These are phyloP conservation scores for Microsporum canis DNA, from an alignment of 2,329 filamentous ascomycete genomes.

Conservation along the genomic window DNA sequence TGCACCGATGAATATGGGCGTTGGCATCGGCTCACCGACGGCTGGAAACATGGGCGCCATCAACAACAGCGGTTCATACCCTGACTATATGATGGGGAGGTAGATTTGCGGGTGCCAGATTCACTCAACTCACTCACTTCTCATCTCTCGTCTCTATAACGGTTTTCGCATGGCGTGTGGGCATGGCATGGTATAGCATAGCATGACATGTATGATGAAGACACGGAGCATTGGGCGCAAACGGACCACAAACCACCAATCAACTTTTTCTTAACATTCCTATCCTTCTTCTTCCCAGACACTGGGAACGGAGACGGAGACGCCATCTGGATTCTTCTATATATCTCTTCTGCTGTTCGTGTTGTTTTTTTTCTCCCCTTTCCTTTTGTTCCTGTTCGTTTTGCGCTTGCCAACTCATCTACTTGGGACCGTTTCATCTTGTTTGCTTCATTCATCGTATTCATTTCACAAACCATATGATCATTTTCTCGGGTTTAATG, in stretches of 20 bases:
- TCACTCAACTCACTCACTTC: not conserved
- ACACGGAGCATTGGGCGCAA: conserved; percentile 3
- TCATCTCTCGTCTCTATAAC: not conserved
- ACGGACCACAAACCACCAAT: not conserved
- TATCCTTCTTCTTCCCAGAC: not conserved
- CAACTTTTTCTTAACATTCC: not conserved
- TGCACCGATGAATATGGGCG: not conserved
- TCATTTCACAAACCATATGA: not conserved
- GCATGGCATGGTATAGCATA: conserved; percentile 1
- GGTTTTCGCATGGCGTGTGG: not conserved
- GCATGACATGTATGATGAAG: conserved; percentile 3
- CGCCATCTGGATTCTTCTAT: not conserved
- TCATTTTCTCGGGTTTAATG: not conserved
- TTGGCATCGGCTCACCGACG: conserved; percentile 5
- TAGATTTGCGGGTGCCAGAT: conserved; percentile 16
- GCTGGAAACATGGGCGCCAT: conserved; percentile 10
- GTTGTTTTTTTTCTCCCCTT: not conserved
- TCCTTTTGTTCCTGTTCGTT: not conserved
- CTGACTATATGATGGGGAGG: conserved; percentile 41
- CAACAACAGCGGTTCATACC: conserved; percentile 22
- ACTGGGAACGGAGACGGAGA: not conserved
- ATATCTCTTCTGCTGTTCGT: not conserved
- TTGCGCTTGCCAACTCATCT: not conserved
- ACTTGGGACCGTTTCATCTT: not conserved
- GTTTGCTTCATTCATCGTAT: not conserved